Conservation (phyloP, 139 green algal genomes). For the Yamagishiella unicocca region DNA sequence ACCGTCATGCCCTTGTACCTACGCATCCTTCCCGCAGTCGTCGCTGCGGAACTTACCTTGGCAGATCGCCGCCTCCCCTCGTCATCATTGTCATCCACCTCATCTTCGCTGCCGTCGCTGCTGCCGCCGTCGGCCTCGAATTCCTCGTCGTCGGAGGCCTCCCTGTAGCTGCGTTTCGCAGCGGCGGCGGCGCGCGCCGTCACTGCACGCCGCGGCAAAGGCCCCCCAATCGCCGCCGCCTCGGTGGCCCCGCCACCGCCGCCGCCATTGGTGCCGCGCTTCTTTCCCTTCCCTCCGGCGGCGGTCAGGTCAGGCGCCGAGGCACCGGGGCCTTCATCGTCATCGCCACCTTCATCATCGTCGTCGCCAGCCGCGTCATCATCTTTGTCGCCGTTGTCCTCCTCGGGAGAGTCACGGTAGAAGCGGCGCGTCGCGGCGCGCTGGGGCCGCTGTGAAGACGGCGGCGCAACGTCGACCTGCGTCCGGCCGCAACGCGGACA, state of each 20-base stretch:
- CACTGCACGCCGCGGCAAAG: conserved; percentile 26
- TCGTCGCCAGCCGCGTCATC: not conserved
- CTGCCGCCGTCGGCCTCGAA: not conserved
- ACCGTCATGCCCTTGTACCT: no score
- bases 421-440: conserved; percentile 4
- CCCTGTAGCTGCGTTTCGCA: not conserved
- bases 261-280: not conserved
- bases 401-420: conserved; percentile 7
- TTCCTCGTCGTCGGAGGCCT: not conserved
- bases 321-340: not conserved
- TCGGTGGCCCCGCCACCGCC: not conserved
- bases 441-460: conserved; percentile 32
- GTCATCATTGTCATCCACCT: not conserved
- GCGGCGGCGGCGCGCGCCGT: not conserved
- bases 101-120: not conserved
- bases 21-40: no score
- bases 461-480: not conserved
- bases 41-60: conserved; percentile 16
- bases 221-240: not conserved
- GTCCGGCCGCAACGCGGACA: no score
- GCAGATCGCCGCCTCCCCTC: not conserved
- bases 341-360: not conserved
- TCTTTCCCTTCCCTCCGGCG: not conserved
- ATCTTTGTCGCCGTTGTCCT: not conserved
- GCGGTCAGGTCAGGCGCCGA: not conserved